These are phyloP conservation scores for Botrytis aclada DNA, from an alignment of 2,329 filamentous ascomycete species.

Conservation along the genomic window DNA sequence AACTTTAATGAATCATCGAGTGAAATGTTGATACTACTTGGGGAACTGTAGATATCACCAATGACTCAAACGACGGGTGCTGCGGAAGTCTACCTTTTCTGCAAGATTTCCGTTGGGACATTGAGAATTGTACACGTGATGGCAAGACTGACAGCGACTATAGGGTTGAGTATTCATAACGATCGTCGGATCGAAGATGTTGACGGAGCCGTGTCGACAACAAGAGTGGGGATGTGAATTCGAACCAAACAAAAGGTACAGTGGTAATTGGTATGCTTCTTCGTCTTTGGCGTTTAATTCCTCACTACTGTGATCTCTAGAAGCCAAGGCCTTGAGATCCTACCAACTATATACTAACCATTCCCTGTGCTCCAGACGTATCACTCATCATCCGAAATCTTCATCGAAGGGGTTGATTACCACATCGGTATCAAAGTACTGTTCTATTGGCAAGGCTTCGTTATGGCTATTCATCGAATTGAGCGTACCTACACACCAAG, in stretches of 20 bases:
- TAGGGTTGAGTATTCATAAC: slow-evolving; percentile 52
- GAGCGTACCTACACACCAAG: neutral
- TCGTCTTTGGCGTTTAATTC: too few relatives aligned
- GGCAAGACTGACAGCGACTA: slow-evolving; percentile 42
- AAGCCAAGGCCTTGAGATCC: neutral
- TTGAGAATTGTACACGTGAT: slow-evolving; percentile 47
- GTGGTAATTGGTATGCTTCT: neutral
- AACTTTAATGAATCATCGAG: slow-evolving; percentile 58
- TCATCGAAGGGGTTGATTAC: too few relatives aligned
- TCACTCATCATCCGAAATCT: neutral
- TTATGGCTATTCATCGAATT: fast-evolving
- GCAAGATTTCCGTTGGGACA: slow-evolving; percentile 49
- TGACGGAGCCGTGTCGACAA: slow-evolving; percentile 46
- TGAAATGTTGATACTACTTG: slow-evolving; percentile 46
- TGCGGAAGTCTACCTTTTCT: slow-evolving; percentile 52
- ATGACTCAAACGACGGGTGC: slow-evolving; percentile 41
- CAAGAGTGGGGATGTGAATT: slow-evolving; percentile 50
- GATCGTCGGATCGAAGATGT: slow-evolving; percentile 48
- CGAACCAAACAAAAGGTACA: slow-evolving; percentile 25
- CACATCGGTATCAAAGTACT: neutral
- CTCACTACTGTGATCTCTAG: too few relatives aligned
- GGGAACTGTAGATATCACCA: neutral
- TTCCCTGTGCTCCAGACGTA: neutral
- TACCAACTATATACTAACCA: neutral
- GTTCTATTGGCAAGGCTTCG: fast-evolving